Percentiles rank a stretch among this genome's conserved stretches.
Conservation (phyloP, 2,329 filamentous ascomycete species). For the Colletotrichum tabaci region DNA sequence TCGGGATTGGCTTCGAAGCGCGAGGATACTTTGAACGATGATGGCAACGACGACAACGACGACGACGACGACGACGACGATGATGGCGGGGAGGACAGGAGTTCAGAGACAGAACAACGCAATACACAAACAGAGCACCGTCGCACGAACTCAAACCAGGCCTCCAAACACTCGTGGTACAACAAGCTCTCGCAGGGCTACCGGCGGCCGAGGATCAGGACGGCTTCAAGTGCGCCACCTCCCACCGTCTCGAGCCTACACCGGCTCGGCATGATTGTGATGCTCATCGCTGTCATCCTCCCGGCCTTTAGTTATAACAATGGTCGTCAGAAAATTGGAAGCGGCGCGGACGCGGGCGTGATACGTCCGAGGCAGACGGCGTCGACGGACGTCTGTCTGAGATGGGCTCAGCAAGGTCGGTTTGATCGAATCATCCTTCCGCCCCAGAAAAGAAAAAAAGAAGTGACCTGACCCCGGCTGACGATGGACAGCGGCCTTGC, state of each 20-base stretch:
- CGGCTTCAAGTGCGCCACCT: conserved; percentile 60
- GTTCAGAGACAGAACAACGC: conserved; percentile 28
- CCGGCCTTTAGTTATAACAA: conserved; percentile 62
- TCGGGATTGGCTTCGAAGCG: conserved; percentile 44
- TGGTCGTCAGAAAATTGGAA: conserved; percentile 56
- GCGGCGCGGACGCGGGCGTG: conserved; percentile 64
- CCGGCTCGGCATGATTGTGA: conserved; percentile 62
- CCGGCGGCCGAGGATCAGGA: conserved; percentile 59
- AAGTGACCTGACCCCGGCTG: conserved; percentile 2
- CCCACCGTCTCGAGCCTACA: conserved; percentile 58
- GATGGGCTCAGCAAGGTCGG: conserved; percentile 77
- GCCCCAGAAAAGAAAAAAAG: no score
- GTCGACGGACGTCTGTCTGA: conserved; percentile 67
- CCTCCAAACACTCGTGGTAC: conserved; percentile 56
- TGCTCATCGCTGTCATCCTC: conserved; percentile 66
- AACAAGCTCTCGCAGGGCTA: conserved; percentile 56
- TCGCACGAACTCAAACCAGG: conserved; percentile 40
- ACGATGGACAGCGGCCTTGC: conserved; percentile 66
- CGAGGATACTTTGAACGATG: conserved; percentile 34
- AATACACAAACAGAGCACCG: conserved; percentile 43
- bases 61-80: conserved; percentile 37
- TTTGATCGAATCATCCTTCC: neutral
- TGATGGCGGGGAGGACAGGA: conserved; percentile 40
- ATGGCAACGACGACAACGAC: conserved; percentile 9
- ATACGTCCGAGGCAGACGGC: conserved; percentile 50